These are phyloP conservation scores for Neofusicoccum kwambonambiense DNA, from an alignment of 2,329 filamentous ascomycete genomes.

Conservation along the genomic window DNA sequence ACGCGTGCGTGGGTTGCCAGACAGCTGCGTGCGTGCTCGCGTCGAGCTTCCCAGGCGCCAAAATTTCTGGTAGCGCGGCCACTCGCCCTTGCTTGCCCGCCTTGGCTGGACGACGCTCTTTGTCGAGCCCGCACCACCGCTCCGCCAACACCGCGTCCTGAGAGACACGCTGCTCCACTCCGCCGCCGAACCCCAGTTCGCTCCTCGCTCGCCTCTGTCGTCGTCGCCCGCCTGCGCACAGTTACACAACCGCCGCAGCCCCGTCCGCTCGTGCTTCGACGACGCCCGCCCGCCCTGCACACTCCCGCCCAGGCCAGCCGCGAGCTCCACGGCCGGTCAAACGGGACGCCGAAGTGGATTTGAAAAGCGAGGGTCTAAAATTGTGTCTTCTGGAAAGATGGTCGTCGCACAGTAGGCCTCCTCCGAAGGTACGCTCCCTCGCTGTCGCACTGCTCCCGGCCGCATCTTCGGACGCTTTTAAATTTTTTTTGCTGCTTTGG, in stretches of 20 bases:
- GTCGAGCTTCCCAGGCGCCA: slow-evolving; percentile 11
- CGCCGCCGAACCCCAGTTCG: not conserved
- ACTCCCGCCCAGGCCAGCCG: slow-evolving; percentile 9
- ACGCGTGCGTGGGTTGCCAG: slow-evolving; percentile 6
- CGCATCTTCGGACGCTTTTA: not conserved
- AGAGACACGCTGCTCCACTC: slow-evolving; percentile 17
- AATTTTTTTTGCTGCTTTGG: not conserved
- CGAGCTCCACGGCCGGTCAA: slow-evolving; percentile 6
- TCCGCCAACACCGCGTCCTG: slow-evolving; percentile 11
- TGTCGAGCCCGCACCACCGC: slow-evolving; percentile 17
- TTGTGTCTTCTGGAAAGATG: slow-evolving; percentile 14
- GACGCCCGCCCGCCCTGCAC: slow-evolving; percentile 14
- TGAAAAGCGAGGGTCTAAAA: slow-evolving; percentile 16
- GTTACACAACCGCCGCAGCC: slow-evolving; percentile 16
- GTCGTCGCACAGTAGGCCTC: slow-evolving; percentile 14
- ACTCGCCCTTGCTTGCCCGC: slow-evolving; percentile 14
- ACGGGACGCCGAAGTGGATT: slow-evolving; percentile 5
- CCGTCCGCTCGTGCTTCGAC: slow-evolving; percentile 17
- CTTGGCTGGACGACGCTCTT: slow-evolving; percentile 14
- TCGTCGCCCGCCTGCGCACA: not conserved
- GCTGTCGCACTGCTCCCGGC: slow-evolving; percentile 2
- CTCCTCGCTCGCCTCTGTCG: slow-evolving; percentile 7
- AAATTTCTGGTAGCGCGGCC: slow-evolving; percentile 16
- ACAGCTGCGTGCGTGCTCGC: slow-evolving; percentile 7
- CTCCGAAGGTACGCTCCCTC: slow-evolving; percentile 8